phyloP scores from a whole-genome alignment of 495 filamentous ascomycete species.

The Halenospora varia region DNA sequence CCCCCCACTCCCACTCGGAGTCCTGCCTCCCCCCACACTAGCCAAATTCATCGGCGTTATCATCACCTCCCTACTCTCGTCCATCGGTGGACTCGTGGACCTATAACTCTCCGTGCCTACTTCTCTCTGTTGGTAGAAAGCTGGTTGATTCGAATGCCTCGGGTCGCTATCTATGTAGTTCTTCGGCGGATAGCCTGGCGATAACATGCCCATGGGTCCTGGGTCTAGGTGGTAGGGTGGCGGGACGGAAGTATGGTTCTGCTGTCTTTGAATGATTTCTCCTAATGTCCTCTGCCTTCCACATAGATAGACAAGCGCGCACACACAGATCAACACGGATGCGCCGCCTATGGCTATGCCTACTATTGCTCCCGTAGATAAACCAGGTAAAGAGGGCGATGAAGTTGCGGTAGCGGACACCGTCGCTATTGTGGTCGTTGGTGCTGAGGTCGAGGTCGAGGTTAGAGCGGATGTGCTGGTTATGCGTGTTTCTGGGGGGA shows the following conservation, averaged over 20 bases:
- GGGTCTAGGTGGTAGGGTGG: too few species aligned
- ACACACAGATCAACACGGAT: too few species aligned
- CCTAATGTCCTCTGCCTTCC: background rate
- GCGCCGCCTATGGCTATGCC: too few species aligned
- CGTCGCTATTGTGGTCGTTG: background rate
- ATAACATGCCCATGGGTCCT: background rate
- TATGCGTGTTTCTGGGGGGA: slow-evolving; percentile 7
- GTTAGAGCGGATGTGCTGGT: background rate
- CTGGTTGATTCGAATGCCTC: background rate
- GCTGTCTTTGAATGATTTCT: background rate
- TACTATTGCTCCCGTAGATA: too few species aligned
- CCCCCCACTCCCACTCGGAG: too few species aligned
- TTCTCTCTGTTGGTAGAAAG: background rate
- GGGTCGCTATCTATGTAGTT: background rate
- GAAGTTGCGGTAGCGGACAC: too few species aligned
- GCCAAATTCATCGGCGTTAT: background rate
- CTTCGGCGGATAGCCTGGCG: slow-evolving; percentile 3
- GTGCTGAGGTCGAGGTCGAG: background rate
- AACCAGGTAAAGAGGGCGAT: too few species aligned
- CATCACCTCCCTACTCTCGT: slow-evolving; percentile 1
- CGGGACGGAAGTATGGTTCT: too few species aligned
- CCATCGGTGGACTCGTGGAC: slow-evolving; percentile 2
- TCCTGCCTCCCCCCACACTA: too few species aligned
- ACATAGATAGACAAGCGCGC: too few species aligned
- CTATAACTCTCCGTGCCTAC: slow-evolving; percentile 9